Evolutionary conservation across 805 yeast species (phyloP), one percentile per base, ranked within the genome.

Genomic region (Schizosaccharomyces osmophilus): DNA sequence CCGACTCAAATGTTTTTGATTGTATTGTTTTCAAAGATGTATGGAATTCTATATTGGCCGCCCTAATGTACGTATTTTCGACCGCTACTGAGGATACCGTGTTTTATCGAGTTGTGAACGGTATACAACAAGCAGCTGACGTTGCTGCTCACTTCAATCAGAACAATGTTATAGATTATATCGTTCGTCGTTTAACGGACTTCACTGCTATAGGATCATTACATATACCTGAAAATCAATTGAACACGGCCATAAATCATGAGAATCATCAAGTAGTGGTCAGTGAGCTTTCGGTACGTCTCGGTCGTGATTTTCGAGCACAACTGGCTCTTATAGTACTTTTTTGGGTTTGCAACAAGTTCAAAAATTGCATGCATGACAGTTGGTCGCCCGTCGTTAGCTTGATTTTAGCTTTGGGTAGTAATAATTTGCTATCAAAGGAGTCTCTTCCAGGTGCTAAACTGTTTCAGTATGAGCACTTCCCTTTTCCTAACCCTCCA

Each of bases 31-130:
- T 90, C 69, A 81, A 78, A 61, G 74, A 78, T 11, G 74, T 80
- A 5, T 84, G 85, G 67, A 77, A 78, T 51, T 79, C 79, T 22
- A 74, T 93, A n/a, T 77, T 86, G 5, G 79, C 82, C 11, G 82
- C 95, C 0, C 72, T 89, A 54, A 77, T 89, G 61, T 79, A 78
- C 61, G 87, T 90, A 54, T 93, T 87, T 72, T 83, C 85, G 36
- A 86, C 85, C 61, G 95, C 97, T 0, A 75, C 87, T 0, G 97
- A 93, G 69, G 97, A 93, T 70, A 85, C 87, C 59, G 82, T 93
- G 9, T 83, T 88, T 59, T 83, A 93, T 0, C 79, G 90, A 62
- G 85, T 93, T 75, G 83, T 93, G 75, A 79, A 95, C 0, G 85
- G 90, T 1, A 77, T 90, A 66, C 97, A 89, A 68, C 88, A 86